These are phyloP conservation scores for Corchorus capsularis DNA, from an alignment of 345 rosid species.

Conservation along the genomic window DNA sequence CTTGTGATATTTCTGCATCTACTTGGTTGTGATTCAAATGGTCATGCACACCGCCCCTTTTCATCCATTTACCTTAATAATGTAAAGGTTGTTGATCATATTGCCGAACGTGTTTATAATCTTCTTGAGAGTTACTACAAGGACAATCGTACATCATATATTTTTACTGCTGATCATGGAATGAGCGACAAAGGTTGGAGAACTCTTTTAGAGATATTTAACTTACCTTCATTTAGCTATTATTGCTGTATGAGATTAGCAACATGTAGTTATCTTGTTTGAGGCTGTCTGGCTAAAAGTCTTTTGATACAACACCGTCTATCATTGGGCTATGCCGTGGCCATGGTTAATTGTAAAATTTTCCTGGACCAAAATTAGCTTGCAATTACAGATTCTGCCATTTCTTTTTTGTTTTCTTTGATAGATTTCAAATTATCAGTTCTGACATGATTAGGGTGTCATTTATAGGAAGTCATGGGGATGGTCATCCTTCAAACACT, in stretches of 20 bases:
- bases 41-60: constrained; percentile 95
- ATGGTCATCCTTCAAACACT: constrained; percentile 90
- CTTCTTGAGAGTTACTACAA: constrained; percentile 82
- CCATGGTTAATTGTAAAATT: constrained; percentile 2
- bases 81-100: constrained; percentile 88
- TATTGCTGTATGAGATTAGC: not conserved
- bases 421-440: not conserved
- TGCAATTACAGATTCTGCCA: not conserved
- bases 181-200: constrained; percentile 92
- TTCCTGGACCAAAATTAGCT: not conserved
- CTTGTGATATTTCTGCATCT: constrained; percentile 88
- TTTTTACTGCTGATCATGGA: constrained; percentile 97
- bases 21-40: constrained; percentile 98
- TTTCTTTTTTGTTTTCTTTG: constrained; percentile 4
- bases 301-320: constrained; percentile 2
- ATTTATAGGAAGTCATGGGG: constrained; percentile 88
- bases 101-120: constrained; percentile 73
- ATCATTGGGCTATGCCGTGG: constrained; percentile 9
- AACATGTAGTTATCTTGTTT: constrained; percentile 7
- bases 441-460: constrained; percentile 29
- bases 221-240: not conserved
- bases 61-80: constrained; percentile 93
- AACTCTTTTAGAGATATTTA: constrained; percentile 11
- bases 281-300: constrained; percentile 1
- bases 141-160: constrained; percentile 85